Percentiles rank a stretch among this genome's conserved stretches.
These are phyloP conservation scores for Pythium chondricola DNA, from an alignment of 352 stramenopile species.

Conservation along the genomic window DNA sequence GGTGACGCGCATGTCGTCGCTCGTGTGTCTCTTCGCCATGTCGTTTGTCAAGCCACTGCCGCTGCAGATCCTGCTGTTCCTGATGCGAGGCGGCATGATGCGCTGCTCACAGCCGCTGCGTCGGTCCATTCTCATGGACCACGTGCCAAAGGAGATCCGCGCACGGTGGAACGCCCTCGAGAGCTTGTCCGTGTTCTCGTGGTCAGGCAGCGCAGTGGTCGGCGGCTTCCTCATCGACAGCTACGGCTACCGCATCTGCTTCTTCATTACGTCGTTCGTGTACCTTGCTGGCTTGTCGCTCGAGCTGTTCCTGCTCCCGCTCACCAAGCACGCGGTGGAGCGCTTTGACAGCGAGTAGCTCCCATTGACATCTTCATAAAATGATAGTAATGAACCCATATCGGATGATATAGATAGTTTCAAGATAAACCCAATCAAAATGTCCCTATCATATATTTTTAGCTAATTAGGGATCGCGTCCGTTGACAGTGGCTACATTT, in stretches of 20 bases:
- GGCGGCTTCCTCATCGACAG: slow-evolving; percentile 72
- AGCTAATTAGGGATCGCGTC: too few relatives aligned
- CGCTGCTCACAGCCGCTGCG: slow-evolving; percentile 75
- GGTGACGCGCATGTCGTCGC: slow-evolving; percentile 47
- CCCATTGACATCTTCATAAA: not conserved
- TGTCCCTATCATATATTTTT: too few relatives aligned
- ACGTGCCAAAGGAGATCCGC: slow-evolving; percentile 63
- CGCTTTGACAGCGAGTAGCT: slow-evolving; percentile 15
- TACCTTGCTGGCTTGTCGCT: slow-evolving; percentile 50
- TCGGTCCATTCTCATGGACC: slow-evolving; percentile 76
- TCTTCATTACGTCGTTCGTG: slow-evolving; percentile 71
- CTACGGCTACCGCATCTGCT: slow-evolving; percentile 73
- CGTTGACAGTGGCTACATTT: too few relatives aligned
- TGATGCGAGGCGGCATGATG: slow-evolving; percentile 79
- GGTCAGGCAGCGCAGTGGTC: slow-evolving; percentile 72
- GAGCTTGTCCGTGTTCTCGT: slow-evolving; percentile 70
- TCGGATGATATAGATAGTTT: not conserved
- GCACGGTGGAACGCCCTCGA: slow-evolving; percentile 75
- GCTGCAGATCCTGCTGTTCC: slow-evolving; percentile 62
- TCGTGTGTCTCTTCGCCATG: slow-evolving; percentile 62
- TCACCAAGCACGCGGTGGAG: slow-evolving; percentile 55
- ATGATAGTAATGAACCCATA: slow-evolving; percentile 14
- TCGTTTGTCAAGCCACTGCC: slow-evolving; percentile 43
- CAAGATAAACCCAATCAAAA: too few relatives aligned
- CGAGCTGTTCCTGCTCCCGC: slow-evolving; percentile 52